These are phyloP conservation scores for Suhomyces canberraensis DNA, from an alignment of 805 yeast species.

Conservation along the genomic window DNA sequence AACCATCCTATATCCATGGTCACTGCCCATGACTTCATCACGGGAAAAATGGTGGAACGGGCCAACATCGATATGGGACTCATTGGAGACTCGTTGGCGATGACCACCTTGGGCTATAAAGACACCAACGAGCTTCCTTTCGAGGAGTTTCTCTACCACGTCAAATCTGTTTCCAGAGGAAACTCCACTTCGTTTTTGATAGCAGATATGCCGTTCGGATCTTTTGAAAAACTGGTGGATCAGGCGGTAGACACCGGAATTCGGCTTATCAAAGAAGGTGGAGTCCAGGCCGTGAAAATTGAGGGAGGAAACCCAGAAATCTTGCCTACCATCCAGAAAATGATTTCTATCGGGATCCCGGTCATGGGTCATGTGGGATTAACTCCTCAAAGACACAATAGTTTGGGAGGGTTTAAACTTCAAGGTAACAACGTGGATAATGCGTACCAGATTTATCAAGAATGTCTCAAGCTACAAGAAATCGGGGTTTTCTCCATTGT, in stretches of 20 bases:
- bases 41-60: slow-evolving; percentile 65
- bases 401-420: slow-evolving; percentile 82
- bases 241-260: slow-evolving; percentile 63
- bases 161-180: slow-evolving; percentile 74
- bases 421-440: slow-evolving; percentile 64
- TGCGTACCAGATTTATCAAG: slow-evolving; percentile 57
- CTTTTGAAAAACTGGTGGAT: slow-evolving; percentile 62
- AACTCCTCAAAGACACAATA: slow-evolving; percentile 81
- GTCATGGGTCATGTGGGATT: slow-evolving; percentile 90
- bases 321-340: slow-evolving; percentile 47
- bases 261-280: slow-evolving; percentile 50
- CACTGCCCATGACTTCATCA: slow-evolving; percentile 88
- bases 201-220: slow-evolving; percentile 88
- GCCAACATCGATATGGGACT: slow-evolving; percentile 68
- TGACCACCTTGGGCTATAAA: slow-evolving; percentile 82
- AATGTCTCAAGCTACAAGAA: slow-evolving; percentile 65
- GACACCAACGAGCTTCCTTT: slow-evolving; percentile 73
- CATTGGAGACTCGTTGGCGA: slow-evolving; percentile 90
- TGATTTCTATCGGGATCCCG: slow-evolving; percentile 75
- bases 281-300: slow-evolving; percentile 72
- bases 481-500: slow-evolving; percentile 78
- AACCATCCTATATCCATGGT: slow-evolving; percentile 41
- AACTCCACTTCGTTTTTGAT: slow-evolving; percentile 61
- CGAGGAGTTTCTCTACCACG: slow-evolving; percentile 77
- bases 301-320: slow-evolving; percentile 73